These are phyloP conservation scores for Sporormia fimetaria DNA, from an alignment of 495 filamentous ascomycete genomes.

Conservation along the genomic window DNA sequence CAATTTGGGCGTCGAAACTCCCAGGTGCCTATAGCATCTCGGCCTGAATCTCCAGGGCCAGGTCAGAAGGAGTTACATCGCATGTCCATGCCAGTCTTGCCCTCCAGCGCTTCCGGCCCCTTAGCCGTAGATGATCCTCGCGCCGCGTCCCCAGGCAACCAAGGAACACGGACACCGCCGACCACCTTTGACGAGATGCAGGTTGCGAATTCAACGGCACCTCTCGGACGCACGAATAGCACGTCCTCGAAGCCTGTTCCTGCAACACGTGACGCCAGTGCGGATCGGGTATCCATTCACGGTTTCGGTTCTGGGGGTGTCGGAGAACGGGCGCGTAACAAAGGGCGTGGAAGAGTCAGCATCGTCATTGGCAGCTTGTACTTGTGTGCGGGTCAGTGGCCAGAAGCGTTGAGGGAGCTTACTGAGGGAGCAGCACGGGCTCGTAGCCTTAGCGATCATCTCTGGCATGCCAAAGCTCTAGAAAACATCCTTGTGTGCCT, in stretches of 20 bases:
- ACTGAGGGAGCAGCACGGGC: constrained; percentile 66
- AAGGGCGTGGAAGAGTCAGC: constrained; percentile 67
- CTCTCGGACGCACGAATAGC: constrained; percentile 16
- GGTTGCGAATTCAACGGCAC: constrained; percentile 25
- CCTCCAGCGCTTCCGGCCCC: constrained; percentile 35
- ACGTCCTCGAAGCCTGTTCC: constrained; percentile 20
- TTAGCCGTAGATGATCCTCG: constrained; percentile 42
- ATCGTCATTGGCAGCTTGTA: constrained; percentile 79
- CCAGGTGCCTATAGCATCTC: constrained; percentile 34
- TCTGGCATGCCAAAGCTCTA: constrained; percentile 94
- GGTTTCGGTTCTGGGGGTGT: constrained; percentile 64
- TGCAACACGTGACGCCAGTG: constrained; percentile 41
- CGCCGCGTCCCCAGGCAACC: constrained; percentile 34
- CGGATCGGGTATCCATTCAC: constrained; percentile 71
- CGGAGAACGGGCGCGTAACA: constrained; percentile 67
- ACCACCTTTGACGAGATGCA: constrained; percentile 64
- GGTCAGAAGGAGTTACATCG: constrained; percentile 44
- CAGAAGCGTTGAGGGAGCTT: constrained; percentile 77
- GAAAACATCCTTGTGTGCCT: constrained; percentile 75
- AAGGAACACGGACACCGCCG: constrained; percentile 43
- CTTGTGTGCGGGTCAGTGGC: constrained; percentile 78
- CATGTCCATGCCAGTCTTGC: constrained; percentile 67
- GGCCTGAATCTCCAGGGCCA: constrained; percentile 41
- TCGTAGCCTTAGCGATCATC: constrained; percentile 71
- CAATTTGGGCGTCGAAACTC: constrained; percentile 42